Evolutionary conservation across 2,329 filamentous ascomycete species (phyloP).

Genomic region (Pezicula neosporulosa): DNA sequence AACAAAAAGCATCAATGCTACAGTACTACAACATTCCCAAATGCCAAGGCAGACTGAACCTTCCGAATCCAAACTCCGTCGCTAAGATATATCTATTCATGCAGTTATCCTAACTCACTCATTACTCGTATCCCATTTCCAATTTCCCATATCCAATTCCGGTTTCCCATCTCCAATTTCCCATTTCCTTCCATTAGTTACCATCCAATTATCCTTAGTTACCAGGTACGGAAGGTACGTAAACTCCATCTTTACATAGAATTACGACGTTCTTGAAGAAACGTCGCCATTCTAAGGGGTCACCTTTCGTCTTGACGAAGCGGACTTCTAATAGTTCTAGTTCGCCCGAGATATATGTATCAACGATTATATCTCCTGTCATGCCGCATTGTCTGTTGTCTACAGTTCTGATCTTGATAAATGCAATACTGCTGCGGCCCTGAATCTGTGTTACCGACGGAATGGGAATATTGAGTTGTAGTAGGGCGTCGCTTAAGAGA

Average conservation of each 20-base stretch:
- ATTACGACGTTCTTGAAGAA: slow-evolving; percentile 96
- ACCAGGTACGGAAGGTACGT: slow-evolving; percentile 42
- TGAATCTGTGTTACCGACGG: slow-evolving; percentile 39
- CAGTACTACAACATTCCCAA: no score
- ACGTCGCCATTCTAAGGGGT: slow-evolving; percentile 92
- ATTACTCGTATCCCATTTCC: no score
- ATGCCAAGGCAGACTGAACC: no score
- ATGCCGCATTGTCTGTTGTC: slow-evolving; percentile 71
- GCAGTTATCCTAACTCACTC: no score
- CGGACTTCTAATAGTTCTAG: slow-evolving; percentile 75
- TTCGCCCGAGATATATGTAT: slow-evolving; percentile 55
- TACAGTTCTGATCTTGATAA: slow-evolving; percentile 69
- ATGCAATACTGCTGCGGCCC: slow-evolving; percentile 53
- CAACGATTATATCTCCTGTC: slow-evolving; percentile 72
- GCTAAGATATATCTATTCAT: no score
- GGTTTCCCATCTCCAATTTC: background rate
- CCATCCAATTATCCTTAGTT: background rate
- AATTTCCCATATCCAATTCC: no score
- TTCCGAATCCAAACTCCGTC: no score
- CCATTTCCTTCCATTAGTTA: background rate
- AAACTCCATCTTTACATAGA: slow-evolving; percentile 81
- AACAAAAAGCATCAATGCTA: no score
- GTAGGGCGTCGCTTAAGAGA: slow-evolving; percentile 75
- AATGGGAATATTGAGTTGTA: slow-evolving; percentile 79
- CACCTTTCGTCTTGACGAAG: slow-evolving; percentile 92